Evolutionary conservation across 441 rosid genomes (phyloP), one percentile per base, ranked within the genome.

Genomic region (Syzygium syzygioides): DNA sequence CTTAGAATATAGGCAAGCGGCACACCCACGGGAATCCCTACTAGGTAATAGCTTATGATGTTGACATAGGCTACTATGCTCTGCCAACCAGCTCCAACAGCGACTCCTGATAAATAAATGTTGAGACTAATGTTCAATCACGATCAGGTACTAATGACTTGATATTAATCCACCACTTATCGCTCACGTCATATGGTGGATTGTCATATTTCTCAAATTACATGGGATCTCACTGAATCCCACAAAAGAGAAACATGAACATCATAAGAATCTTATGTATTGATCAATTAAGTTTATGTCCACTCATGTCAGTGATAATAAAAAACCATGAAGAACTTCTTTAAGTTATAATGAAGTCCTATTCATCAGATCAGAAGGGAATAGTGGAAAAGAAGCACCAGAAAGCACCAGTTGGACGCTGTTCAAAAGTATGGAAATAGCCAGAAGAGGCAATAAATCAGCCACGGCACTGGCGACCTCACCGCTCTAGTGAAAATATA

Each of bases 341-440:
- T 80, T 87, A 14, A 88, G 41, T 20, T n/a, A 56, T 15, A 86
- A 20, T 55, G 80, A 28, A 23, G 37, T 64, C 28, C 30, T 30
- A 30, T 64, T 64, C 71, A 30, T 15, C 14, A 30, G 37, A 64
- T 64, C 5, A 14, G 6, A 37, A 55, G 85, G 28, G 11, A 41
- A 32, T 50, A 80, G 55, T 20, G 85, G 37, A 30, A 20, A 60
- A 55, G 13, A 7, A 20, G 54, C 79, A 91, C 96, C 95, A 3
- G 95, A 92, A 41, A 94, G 94, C 57, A 94, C 95, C 4, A 95
- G 95, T 45, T 94, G 96, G 60, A 94, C 88, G 86, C 96, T 94
- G 85, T 94, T 94, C 85, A 94, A 14, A 52, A 94, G 94, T 50
- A 94, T 92, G 41, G 95, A 93, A 85, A 90, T 32, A 60, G 96